phyloP scores from a whole-genome alignment of 2,329 filamentous ascomycete genomes.

The Hypoxylon sp. region DNA sequence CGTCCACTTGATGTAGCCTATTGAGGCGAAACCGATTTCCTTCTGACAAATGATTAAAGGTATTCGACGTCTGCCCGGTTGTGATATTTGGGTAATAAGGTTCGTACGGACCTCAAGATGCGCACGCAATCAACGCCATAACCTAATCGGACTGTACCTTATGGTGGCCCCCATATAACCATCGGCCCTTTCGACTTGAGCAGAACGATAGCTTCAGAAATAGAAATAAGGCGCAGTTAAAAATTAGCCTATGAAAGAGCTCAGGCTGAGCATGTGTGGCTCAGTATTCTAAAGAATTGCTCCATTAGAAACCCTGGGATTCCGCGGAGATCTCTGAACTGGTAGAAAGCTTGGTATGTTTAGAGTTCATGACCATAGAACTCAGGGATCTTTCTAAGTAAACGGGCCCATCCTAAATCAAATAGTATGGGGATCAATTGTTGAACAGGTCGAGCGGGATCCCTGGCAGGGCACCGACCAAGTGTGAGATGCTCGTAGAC shows the following conservation, averaged over 20 bases:
- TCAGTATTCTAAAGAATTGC: background rate
- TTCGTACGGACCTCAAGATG: conserved; percentile 12
- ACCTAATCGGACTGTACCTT: conserved; percentile 10
- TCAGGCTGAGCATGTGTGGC: background rate
- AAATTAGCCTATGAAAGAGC: background rate
- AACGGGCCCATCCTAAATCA: background rate
- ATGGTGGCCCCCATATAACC: background rate
- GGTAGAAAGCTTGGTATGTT: background rate
- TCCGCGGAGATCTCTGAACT: conserved; percentile 12
- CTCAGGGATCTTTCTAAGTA: background rate
- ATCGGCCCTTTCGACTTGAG: conserved; percentile 12
- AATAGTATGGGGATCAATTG: background rate
- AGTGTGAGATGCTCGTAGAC: no score
- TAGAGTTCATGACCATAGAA: conserved; percentile 1
- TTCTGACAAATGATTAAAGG: background rate
- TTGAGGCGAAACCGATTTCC: background rate
- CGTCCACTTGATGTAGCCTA: background rate
- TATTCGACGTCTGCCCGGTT: background rate
- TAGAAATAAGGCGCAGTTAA: background rate
- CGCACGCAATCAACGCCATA: background rate
- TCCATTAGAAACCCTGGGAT: conserved; percentile 9
- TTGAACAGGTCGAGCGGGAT: background rate
- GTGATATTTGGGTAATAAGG: conserved; percentile 5
- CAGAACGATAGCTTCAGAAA: background rate
- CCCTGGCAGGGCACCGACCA: background rate